phyloP scores from a whole-genome alignment of 2,329 filamentous ascomycete genomes.

The Curvularia lunata region DNA sequence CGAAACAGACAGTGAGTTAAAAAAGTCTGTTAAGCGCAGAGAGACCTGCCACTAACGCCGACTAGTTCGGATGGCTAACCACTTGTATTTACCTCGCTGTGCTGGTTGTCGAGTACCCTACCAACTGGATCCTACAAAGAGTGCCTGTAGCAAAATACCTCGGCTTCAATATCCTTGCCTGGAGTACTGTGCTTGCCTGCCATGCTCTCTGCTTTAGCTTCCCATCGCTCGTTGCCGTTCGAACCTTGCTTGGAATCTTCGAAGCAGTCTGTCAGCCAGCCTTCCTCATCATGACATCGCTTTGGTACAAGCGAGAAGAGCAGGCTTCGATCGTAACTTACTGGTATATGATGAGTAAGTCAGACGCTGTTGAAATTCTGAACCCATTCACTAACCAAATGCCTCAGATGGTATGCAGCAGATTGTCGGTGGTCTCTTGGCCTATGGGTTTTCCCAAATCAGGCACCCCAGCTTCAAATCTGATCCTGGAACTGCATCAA shows the following conservation, averaged over 20 bases:
- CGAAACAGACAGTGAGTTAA: conserved; percentile 35
- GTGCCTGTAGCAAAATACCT: conserved; percentile 73
- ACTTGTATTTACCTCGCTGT: conserved; percentile 78
- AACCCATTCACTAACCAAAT: conserved; percentile 1
- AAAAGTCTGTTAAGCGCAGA: neutral
- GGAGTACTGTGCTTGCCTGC: conserved; percentile 66
- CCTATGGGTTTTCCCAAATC: conserved; percentile 54
- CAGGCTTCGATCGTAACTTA: conserved; percentile 71
- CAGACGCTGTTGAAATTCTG: neutral
- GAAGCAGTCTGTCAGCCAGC: conserved; percentile 73
- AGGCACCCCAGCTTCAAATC: conserved; percentile 22
- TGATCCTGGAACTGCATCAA: conserved; percentile 49
- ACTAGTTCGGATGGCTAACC: conserved; percentile 72
- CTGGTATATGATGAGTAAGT: conserved; percentile 72
- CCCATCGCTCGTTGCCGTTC: conserved; percentile 63
- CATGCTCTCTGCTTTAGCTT: conserved; percentile 69
- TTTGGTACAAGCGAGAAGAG: conserved; percentile 75
- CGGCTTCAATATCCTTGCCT: conserved; percentile 67
- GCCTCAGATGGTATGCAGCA: conserved; percentile 66
- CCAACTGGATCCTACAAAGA: conserved; percentile 68
- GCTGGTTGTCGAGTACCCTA: conserved; percentile 74
- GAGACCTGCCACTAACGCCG: conserved; percentile 8
- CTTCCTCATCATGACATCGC: conserved; percentile 70
- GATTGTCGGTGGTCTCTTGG: conserved; percentile 73
- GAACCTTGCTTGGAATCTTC: conserved; percentile 73